Evolutionary conservation across 1,284 basidiomycete species (phyloP).

Genomic region (Mycena sp.): DNA sequence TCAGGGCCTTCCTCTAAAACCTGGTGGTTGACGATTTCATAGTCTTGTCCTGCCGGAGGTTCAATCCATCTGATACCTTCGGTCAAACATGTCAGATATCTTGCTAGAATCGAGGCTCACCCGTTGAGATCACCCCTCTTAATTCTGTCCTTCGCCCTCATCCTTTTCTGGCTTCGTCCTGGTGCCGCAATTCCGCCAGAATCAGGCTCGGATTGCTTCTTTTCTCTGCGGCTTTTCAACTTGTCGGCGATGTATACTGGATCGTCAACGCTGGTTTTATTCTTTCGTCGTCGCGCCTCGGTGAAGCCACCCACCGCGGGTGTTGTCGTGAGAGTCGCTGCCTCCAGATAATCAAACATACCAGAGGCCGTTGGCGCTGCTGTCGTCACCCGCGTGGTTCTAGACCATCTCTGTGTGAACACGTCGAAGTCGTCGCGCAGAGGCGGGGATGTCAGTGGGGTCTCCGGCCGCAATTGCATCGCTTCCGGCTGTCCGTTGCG

Average conservation of each 20-base stretch:
- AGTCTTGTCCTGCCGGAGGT: slow-evolving; percentile 47
- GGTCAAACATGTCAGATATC: background rate
- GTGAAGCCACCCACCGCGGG: background rate
- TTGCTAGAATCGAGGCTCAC: background rate
- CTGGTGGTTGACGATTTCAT: slow-evolving; percentile 49
- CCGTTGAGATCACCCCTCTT: slow-evolving; percentile 6
- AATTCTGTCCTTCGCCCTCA: slow-evolving; percentile 13
- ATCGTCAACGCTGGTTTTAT: background rate
- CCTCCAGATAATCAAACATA: slow-evolving; percentile 33
- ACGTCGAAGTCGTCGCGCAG: slow-evolving; percentile 55
- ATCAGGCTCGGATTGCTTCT: background rate
- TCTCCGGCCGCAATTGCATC: slow-evolving; percentile 36
- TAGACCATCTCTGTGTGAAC: slow-evolving; percentile 36
- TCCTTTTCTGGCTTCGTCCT: slow-evolving; percentile 6
- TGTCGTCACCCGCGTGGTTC: slow-evolving; percentile 39
- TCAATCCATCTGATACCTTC: slow-evolving; percentile 22
- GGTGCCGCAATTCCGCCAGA: background rate
- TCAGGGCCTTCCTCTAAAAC: slow-evolving; percentile 57
- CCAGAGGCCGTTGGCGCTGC: slow-evolving; percentile 30
- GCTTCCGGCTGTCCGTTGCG: background rate
- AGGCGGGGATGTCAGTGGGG: slow-evolving; percentile 47
- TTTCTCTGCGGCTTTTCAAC: background rate
- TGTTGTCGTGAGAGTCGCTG: slow-evolving; percentile 25
- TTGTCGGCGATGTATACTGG: background rate
- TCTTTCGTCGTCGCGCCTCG: background rate